Evolutionary conservation across 148 eudicot genomes (phyloP).

Genomic region (Dysphania ambrosioides): DNA sequence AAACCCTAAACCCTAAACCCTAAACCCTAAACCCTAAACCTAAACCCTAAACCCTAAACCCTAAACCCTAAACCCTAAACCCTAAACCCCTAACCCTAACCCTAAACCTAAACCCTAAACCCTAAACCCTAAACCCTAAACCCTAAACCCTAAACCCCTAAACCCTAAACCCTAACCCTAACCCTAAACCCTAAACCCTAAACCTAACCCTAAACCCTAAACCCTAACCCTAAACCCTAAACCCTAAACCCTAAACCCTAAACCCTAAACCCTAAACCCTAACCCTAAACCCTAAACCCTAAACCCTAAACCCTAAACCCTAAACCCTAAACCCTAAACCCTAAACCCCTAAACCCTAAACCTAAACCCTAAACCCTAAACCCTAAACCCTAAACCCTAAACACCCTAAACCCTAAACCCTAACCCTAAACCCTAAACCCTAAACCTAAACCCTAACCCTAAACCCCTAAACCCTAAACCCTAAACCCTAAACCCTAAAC

Average conservation of each 20-base stretch:
- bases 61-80: slow-evolving; percentile 17
- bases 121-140: slow-evolving; percentile 19
- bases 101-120: slow-evolving; percentile 15
- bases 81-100: slow-evolving; percentile 22
- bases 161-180: slow-evolving; percentile 13
- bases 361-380: slow-evolving; percentile 33
- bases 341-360: slow-evolving; percentile 31
- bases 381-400: slow-evolving; percentile 30
- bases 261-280: slow-evolving; percentile 26
- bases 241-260: slow-evolving; percentile 21
- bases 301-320: slow-evolving; percentile 26
- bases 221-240: slow-evolving; percentile 23
- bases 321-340: slow-evolving; percentile 23
- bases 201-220: too few relatives aligned
- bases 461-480: slow-evolving; percentile 26
- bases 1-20: slow-evolving; percentile 14
- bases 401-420: slow-evolving; percentile 28
- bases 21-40: slow-evolving; percentile 14
- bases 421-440: slow-evolving; percentile 27
- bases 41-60: slow-evolving; percentile 1
- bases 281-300: slow-evolving; percentile 25
- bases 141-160: slow-evolving; percentile 14
- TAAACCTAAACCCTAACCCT: slow-evolving; percentile 29
- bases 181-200: slow-evolving; percentile 24
- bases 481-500: slow-evolving; percentile 21